These are phyloP conservation scores for Clarkia xantiana DNA, from an alignment of 345 rosid genomes.

Conservation along the genomic window DNA sequence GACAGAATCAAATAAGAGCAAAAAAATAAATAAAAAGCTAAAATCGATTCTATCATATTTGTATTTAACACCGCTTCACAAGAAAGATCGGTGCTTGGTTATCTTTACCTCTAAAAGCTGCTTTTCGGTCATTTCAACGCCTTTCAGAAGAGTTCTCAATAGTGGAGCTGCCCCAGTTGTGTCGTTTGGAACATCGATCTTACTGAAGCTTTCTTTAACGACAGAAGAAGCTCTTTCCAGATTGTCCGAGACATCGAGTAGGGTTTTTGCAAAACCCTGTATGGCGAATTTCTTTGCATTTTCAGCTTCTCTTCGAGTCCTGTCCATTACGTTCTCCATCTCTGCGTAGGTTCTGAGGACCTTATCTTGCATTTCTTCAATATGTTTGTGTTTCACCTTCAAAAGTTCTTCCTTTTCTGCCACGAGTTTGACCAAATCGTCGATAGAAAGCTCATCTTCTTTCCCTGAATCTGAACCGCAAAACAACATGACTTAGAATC, in stretches of 20 bases:
- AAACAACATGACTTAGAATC: slow-evolving; percentile 22
- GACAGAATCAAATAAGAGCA: too few relatives aligned
- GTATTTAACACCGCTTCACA: too few relatives aligned
- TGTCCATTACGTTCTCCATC: slow-evolving; percentile 73
- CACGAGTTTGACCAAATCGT: slow-evolving; percentile 62
- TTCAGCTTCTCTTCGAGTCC: slow-evolving; percentile 78
- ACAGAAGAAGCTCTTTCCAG: slow-evolving; percentile 76
- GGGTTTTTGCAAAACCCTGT: slow-evolving; percentile 78
- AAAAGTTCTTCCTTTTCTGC: slow-evolving; percentile 58
- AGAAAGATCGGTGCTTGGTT: background rate
- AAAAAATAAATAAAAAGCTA: too few relatives aligned
- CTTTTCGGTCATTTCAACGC: slow-evolving; percentile 97
- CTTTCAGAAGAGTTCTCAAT: slow-evolving; percentile 62
- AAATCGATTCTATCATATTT: too few relatives aligned
- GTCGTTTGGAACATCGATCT: slow-evolving; percentile 50
- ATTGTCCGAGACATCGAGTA: slow-evolving; percentile 86
- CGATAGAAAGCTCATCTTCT: slow-evolving; percentile 47
- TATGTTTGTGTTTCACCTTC: slow-evolving; percentile 42
- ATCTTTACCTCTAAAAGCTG: slow-evolving; percentile 54
- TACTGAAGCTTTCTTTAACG: slow-evolving; percentile 59
- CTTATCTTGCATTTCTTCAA: slow-evolving; percentile 62
- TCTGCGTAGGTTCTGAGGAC: slow-evolving; percentile 67
- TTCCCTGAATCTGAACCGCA: slow-evolving; percentile 43
- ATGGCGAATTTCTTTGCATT: slow-evolving; percentile 73
- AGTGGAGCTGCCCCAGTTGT: slow-evolving; percentile 47